A percentile compares a stretch with the other conserved stretches of the same genome.
Conservation (phyloP, 768 basidiomycete species). For the Gloeostereum incarnatum region DNA sequence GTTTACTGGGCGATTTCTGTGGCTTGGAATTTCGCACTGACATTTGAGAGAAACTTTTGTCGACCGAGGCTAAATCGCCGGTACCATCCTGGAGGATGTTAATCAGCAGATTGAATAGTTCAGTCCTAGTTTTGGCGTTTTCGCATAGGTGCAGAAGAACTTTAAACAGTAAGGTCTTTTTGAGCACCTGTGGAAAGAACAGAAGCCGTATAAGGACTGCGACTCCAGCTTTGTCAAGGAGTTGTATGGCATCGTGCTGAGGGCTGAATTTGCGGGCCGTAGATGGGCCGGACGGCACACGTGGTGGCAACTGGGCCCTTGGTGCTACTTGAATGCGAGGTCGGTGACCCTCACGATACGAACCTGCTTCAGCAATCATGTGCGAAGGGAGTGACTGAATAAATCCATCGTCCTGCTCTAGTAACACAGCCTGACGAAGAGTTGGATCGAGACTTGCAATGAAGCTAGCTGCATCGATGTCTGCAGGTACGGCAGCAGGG, state of each 20-base stretch:
- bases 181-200: conserved; percentile 91
- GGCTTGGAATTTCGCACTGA: conserved; percentile 56
- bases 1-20: conserved; percentile 61
- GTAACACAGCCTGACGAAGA: conserved; percentile 81
- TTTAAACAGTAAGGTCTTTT: conserved; percentile 78
- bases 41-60: conserved; percentile 91
- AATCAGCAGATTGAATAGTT: conserved; percentile 91
- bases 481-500: conserved; percentile 38
- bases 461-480: conserved; percentile 86
- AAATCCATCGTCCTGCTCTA: conserved; percentile 84
- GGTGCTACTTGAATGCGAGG: conserved; percentile 12
- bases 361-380: conserved; percentile 78
- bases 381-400: conserved; percentile 75
- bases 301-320: too few relatives aligned
- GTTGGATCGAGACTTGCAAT: conserved; percentile 87
- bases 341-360: conserved; percentile 47
- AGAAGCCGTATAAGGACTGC: conserved; percentile 85
- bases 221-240: conserved; percentile 85
- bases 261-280: conserved; percentile 39
- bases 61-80: conserved; percentile 84
- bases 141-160: conserved; percentile 94
- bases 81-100: conserved; percentile 92
- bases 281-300: conserved; percentile 16
- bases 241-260: conserved; percentile 83
- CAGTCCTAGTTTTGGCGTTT: conserved; percentile 83